phyloP scores from a whole-genome alignment of 1,139 yeast species.

The Protomyces lactucae-debilis region DNA sequence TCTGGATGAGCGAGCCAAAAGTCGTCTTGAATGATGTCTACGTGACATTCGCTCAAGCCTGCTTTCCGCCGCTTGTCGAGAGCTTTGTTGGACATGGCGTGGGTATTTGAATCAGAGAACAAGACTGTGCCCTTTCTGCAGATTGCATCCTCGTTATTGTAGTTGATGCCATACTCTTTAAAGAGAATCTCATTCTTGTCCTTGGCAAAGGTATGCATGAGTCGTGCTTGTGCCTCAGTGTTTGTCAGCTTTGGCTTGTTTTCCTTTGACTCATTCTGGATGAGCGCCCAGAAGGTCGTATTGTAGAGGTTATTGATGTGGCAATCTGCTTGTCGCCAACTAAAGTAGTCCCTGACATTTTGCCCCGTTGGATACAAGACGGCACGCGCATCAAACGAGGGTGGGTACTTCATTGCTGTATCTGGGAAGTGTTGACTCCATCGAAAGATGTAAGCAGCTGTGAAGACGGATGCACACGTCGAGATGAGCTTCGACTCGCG shows the following conservation, averaged over 20 bases:
- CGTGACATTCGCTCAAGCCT: conserved; percentile 47
- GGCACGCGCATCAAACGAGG: conserved; percentile 88
- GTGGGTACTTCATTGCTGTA: conserved; percentile 48
- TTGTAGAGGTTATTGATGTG: conserved; percentile 92
- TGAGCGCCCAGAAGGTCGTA: conserved; percentile 87
- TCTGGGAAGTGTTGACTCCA: conserved; percentile 64
- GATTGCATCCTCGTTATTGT: conserved; percentile 83
- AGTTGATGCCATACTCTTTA: conserved; percentile 71
- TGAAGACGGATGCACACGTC: conserved; percentile 75
- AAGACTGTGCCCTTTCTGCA: conserved; percentile 80
- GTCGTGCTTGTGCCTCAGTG: conserved; percentile 63
- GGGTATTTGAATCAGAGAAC: neutral
- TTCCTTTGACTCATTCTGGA: conserved; percentile 60
- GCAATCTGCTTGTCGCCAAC: conserved; percentile 97
- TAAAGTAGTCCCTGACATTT: conserved; percentile 69
- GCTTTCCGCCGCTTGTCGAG: conserved; percentile 51
- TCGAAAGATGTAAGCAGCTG: conserved; percentile 62
- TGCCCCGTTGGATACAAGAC: conserved; percentile 69
- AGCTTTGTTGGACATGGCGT: conserved; percentile 39
- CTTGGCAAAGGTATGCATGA: conserved; percentile 60
- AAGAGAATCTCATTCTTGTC: conserved; percentile 88
- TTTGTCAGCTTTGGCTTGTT: conserved; percentile 44
- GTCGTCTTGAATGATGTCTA: conserved; percentile 53
- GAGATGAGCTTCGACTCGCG: conserved; percentile 59
- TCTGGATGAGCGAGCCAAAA: conserved; percentile 49